Percentiles rank a stretch among this genome's conserved stretches.
phyloP scores from a whole-genome alignment of 768 basidiomycete genomes.

The Pleurotus tuber-regium region DNA sequence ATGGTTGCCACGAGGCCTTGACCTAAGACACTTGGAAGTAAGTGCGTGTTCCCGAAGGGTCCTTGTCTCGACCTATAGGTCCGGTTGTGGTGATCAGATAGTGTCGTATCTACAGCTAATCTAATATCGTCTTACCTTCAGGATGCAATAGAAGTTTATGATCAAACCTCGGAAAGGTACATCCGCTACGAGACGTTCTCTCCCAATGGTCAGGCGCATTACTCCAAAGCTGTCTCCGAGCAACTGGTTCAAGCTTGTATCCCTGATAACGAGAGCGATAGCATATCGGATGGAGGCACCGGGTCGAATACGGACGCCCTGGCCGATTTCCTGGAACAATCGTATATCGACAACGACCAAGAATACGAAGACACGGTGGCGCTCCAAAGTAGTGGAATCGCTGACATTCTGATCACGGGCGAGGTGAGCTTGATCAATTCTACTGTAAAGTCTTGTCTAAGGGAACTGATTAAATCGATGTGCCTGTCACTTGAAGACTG shows the following conservation, averaged over 20 bases:
- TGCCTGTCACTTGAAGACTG: slow-evolving; percentile 30
- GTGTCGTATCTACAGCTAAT: not conserved
- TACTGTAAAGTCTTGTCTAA: not conserved
- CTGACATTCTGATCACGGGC: slow-evolving; percentile 52
- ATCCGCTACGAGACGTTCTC: slow-evolving; percentile 45
- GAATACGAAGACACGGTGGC: slow-evolving; percentile 36
- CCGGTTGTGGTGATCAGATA: not conserved
- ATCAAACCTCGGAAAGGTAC: slow-evolving; percentile 35
- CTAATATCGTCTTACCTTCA: slow-evolving; percentile 14
- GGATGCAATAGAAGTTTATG: slow-evolving; percentile 40
- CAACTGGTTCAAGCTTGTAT: slow-evolving; percentile 27
- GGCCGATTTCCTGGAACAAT: slow-evolving; percentile 3
- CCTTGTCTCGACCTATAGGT: not conserved
- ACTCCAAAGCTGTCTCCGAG: slow-evolving; percentile 34
- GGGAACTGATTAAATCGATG: not conserved
- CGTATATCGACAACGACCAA: slow-evolving; percentile 33
- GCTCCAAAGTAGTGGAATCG: slow-evolving; percentile 38
- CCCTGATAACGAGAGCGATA: slow-evolving; percentile 25
- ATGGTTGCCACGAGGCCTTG: slow-evolving; percentile 41
- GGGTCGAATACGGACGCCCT: slow-evolving; percentile 11
- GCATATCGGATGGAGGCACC: slow-evolving; percentile 28
- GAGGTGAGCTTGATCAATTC: slow-evolving; percentile 29
- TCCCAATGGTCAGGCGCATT: slow-evolving; percentile 35
- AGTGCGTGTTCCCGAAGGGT: slow-evolving; percentile 14
- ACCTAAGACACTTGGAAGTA: slow-evolving; percentile 31